Evolutionary conservation across 1,284 basidiomycete species (phyloP).

Genomic region (Ganoderma lucidum): DNA sequence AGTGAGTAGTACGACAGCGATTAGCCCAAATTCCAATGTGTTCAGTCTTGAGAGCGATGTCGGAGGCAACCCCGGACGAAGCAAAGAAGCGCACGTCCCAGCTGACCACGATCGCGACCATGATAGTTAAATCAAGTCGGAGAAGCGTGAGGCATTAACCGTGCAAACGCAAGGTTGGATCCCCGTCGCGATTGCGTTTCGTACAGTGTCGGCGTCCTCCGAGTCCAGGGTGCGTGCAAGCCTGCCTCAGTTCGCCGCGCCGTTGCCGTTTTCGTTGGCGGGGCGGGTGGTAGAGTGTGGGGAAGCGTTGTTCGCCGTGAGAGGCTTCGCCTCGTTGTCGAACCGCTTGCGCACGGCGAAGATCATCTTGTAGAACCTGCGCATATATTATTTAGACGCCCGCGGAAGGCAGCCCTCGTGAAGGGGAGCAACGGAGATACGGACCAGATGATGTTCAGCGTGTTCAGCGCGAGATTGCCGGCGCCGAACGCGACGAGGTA

Average conservation of each 20-base stretch:
- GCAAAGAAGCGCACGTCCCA: neutral
- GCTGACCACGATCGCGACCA: neutral
- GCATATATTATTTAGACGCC: neutral
- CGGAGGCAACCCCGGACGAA: neutral
- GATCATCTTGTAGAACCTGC: conserved; percentile 77
- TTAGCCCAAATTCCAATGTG: conserved; percentile 8
- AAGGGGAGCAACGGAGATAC: conserved; percentile 31
- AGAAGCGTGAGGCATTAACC: neutral
- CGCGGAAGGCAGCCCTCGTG: neutral
- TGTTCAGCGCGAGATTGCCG: conserved; percentile 68
- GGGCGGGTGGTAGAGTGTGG: conserved; percentile 3
- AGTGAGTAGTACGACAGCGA: conserved; percentile 14
- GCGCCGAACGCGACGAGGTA: conserved; percentile 58
- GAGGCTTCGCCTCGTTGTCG: conserved; percentile 35
- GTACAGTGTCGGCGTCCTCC: neutral
- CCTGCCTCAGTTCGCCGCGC: neutral
- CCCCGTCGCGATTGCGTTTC: neutral
- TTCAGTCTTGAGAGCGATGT: neutral
- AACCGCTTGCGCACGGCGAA: conserved; percentile 64
- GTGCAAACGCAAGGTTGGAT: neutral
- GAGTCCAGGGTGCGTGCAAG: too few species aligned
- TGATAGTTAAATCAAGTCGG: too few species aligned
- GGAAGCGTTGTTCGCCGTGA: conserved; percentile 7
- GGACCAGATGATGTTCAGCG: conserved; percentile 78
- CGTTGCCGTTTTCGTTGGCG: conserved; percentile 11